These are phyloP conservation scores for Cicer bijugum DNA, from an alignment of 306 rosid species.

Conservation along the genomic window DNA sequence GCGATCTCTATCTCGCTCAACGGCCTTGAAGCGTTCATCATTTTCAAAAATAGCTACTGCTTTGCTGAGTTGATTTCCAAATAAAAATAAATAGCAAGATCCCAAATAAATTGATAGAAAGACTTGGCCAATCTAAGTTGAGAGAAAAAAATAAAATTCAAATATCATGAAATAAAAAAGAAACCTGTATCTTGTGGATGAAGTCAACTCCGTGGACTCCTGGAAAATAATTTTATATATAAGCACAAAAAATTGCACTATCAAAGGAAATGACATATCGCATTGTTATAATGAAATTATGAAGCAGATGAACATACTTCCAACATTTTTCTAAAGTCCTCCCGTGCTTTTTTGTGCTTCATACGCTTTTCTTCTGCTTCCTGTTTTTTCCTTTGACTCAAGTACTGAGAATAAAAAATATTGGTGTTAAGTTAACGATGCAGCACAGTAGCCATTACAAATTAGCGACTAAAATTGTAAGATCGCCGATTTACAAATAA, in stretches of 20 bases:
- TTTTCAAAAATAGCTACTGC: slow-evolving; percentile 70
- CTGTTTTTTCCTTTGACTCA: slow-evolving; percentile 77
- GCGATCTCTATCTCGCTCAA: slow-evolving; percentile 91
- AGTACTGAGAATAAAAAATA: slow-evolving; percentile 56
- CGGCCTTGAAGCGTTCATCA: slow-evolving; percentile 85
- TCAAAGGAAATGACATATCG: slow-evolving; percentile 35
- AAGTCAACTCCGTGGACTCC: slow-evolving; percentile 80
- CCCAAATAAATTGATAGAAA: slow-evolving; percentile 26
- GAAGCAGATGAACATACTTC: slow-evolving; percentile 66
- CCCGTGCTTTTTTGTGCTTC: slow-evolving; percentile 80
- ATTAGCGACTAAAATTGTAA: background rate
- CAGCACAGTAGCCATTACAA: slow-evolving; percentile 17
- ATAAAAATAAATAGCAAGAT: slow-evolving; percentile 31
- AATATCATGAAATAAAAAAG: slow-evolving; percentile 40
- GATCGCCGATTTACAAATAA: slow-evolving; percentile 10
- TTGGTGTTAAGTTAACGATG: background rate
- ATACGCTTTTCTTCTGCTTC: slow-evolving; percentile 83
- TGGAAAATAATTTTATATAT: slow-evolving; percentile 47
- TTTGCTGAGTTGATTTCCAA: slow-evolving; percentile 64
- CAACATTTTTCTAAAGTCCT: slow-evolving; percentile 85
- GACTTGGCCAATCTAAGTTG: slow-evolving; percentile 8
- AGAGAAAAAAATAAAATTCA: slow-evolving; percentile 11
- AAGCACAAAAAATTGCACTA: slow-evolving; percentile 36
- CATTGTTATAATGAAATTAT: slow-evolving; percentile 33
- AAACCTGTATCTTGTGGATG: slow-evolving; percentile 90